Conservation (phyloP, 495 filamentous ascomycete genomes). For the Talaromyces nanjingensis region DNA sequence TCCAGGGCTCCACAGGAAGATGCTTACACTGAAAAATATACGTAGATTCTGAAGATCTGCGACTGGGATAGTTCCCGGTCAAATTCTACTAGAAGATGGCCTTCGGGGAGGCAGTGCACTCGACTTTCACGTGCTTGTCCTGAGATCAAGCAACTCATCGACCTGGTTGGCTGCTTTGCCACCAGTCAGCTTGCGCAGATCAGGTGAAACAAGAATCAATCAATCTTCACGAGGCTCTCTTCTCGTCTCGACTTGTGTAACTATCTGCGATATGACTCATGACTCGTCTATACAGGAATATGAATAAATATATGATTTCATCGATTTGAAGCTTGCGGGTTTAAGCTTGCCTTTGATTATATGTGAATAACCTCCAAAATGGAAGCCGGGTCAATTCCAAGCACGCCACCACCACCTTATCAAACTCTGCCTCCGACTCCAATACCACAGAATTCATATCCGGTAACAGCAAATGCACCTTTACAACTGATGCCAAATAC, state of each 20-base stretch:
- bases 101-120: not conserved
- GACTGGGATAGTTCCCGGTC: no score
- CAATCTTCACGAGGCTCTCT: not conserved
- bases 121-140: not conserved
- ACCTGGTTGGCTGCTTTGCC: not conserved
- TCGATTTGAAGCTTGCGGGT: not conserved
- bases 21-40: no score
- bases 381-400: not conserved
- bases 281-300: not conserved
- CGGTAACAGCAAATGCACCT: not conserved
- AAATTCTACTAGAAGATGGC: not conserved
- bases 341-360: not conserved
- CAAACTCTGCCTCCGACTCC: conserved; percentile 7
- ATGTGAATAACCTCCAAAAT: not conserved
- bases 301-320: not conserved
- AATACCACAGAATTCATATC: not conserved
- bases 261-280: not conserved
- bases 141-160: not conserved
- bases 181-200: not conserved
- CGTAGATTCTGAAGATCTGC: no score
- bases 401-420: conserved; percentile 7
- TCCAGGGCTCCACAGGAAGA: no score
- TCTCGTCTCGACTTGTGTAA: not conserved
- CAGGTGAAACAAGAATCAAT: not conserved
- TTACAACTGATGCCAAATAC: not conserved